Evolutionary conservation across 176 grass and related monocot genomes (phyloP).

Genomic region (Stipa capillata): DNA sequence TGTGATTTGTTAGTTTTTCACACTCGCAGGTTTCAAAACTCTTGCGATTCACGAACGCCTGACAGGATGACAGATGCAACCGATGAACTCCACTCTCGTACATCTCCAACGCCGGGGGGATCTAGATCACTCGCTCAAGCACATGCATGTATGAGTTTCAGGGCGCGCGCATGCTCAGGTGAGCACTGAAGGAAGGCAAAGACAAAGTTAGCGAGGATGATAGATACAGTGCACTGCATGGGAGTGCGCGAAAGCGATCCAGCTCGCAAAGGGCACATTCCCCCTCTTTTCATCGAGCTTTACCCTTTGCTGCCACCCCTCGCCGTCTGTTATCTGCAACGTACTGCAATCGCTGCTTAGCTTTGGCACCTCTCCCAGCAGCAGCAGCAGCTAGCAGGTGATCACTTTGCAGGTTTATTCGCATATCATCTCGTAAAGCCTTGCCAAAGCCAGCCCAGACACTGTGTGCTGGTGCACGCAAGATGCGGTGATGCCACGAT

Average conservation of each 20-base stretch:
- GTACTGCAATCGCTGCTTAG: neutral
- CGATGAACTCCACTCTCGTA: too few species aligned
- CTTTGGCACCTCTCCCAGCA: neutral
- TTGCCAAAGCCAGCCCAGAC: neutral
- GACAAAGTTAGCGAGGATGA: neutral
- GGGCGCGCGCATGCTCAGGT: conserved; percentile 12
- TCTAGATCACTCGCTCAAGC: neutral
- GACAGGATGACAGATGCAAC: too few species aligned
- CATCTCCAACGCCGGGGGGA: too few species aligned
- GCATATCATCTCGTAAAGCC: neutral
- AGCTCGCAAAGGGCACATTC: neutral
- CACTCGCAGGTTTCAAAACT: neutral
- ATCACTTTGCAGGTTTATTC: neutral
- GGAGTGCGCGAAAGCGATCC: conserved; percentile 9
- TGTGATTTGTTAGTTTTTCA: neutral
- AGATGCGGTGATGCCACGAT: neutral
- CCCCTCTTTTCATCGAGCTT: neutral
- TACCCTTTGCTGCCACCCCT: neutral
- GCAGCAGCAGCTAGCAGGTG: neutral
- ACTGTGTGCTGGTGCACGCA: neutral
- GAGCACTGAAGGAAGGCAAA: neutral
- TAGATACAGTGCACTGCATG: neutral
- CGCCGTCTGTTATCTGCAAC: neutral
- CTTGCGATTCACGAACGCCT: neutral
- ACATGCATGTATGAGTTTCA: neutral